Evolutionary conservation across 164 flowering plant species (phyloP).

Genomic region (Vitis amurensis): DNA sequence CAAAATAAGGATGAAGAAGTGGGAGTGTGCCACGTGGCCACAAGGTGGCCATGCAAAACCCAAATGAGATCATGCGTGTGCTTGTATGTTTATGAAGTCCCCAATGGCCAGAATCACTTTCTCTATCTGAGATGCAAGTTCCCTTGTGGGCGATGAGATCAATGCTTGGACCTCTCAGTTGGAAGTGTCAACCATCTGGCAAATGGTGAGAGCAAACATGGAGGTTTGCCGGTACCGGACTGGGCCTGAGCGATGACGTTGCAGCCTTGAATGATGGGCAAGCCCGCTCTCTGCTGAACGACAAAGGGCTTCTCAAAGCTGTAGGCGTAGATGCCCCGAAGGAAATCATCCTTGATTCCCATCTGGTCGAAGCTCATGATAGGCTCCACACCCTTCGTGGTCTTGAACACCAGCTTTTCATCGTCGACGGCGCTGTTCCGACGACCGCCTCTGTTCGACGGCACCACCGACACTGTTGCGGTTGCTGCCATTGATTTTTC

Average conservation of each 20-base stretch:
- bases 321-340: slow-evolving; percentile 77
- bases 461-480: slow-evolving; percentile 37
- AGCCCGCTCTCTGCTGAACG: slow-evolving; percentile 84
- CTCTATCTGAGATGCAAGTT: slow-evolving; percentile 90
- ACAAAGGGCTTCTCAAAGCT: slow-evolving; percentile 96
- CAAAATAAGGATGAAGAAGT: too few relatives aligned
- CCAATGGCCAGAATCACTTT: slow-evolving; percentile 78
- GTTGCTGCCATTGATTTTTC: slow-evolving; percentile 27
- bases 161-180: slow-evolving; percentile 87
- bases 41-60: too few relatives aligned
- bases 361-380: slow-evolving; percentile 71
- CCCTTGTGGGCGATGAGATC: slow-evolving; percentile 94
- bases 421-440: slow-evolving; percentile 40
- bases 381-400: slow-evolving; percentile 77
- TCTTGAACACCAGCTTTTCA: slow-evolving; percentile 68
- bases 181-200: slow-evolving; percentile 78
- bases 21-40: too few relatives aligned
- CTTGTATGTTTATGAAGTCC: slow-evolving; percentile 69
- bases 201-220: slow-evolving; percentile 92
- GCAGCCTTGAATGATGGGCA: slow-evolving; percentile 82
- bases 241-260: slow-evolving; percentile 98
- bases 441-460: slow-evolving; percentile 37
- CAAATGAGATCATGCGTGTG: slow-evolving; percentile 57
- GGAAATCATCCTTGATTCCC: slow-evolving; percentile 78
- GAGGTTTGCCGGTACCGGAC: slow-evolving; percentile 95